These are phyloP conservation scores for Bretschneidera sinensis DNA, from an alignment of 345 rosid genomes.

Conservation along the genomic window DNA sequence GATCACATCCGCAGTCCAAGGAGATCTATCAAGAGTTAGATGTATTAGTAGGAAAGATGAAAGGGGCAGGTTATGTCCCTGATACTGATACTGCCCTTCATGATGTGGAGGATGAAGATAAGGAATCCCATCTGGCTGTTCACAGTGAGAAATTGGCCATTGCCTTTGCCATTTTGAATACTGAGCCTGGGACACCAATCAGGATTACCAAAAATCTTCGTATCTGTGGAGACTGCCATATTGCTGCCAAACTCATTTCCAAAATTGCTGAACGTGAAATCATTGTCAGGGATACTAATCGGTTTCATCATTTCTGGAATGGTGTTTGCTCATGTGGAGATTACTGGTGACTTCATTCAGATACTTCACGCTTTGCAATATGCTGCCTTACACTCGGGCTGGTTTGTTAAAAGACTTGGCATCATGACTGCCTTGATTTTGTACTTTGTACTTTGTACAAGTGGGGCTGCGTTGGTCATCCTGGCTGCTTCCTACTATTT, in stretches of 20 bases:
- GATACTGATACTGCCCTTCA: conserved; percentile 66
- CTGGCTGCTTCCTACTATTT: no score
- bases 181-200: conserved; percentile 34
- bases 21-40: conserved; percentile 49
- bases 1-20: conserved; percentile 39
- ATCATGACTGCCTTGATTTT: not conserved
- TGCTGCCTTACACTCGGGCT: not conserved
- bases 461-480: not conserved
- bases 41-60: conserved; percentile 57
- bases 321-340: conserved; percentile 74
- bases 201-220: conserved; percentile 76
- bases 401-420: not conserved
- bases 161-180: conserved; percentile 59
- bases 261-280: conserved; percentile 54
- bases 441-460: no score
- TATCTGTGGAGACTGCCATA: conserved; percentile 71
- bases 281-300: conserved; percentile 52
- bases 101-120: conserved; percentile 81
- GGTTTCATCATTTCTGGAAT: conserved; percentile 56
- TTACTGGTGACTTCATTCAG: conserved; percentile 42
- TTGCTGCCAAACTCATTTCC: conserved; percentile 66
- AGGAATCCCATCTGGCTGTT: conserved; percentile 64
- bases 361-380: not conserved
- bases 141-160: conserved; percentile 81
- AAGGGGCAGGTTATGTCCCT: conserved; percentile 57